Evolutionary conservation across 306 rosid species (phyloP), one percentile per base, ranked within the genome.

Genomic region (Glycine tomentella): DNA sequence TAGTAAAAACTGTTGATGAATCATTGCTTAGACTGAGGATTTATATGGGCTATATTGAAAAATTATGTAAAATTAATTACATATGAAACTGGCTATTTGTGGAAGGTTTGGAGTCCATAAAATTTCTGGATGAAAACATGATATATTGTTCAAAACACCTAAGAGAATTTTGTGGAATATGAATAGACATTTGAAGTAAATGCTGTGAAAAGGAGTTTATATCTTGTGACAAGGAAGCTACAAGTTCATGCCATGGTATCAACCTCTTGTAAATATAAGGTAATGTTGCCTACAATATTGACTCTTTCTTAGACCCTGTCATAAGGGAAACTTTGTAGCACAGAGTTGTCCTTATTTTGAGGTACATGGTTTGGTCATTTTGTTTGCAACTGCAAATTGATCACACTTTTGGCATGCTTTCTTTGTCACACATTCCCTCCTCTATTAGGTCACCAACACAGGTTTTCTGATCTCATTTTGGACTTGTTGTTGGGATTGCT

Each of bases 21-120:
- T 56, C 62, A 12, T 8, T 75, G 64, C 20, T 52, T 46, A 36
- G 34, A 46, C 14, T 57, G 64, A 15, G 13, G 50, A 36, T 15
- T 56, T 63, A 44, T 63, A 74, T 15, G 42, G 73, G 3, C 71
- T 76, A 9, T 77, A 53, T 70, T 53, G 74, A 70, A 51, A 52
- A 40, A 1, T 25, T 70, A 4, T 70, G 61, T 46, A 61, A 25
- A 64, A 71, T 62, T 50, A 51, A 33, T 62, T 25, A 31, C 69
- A 31, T 46, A 42, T 42, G 55, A 51, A 38, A 15, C 49, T 42
- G 8, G 46, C 46, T 42, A 8, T 42, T 42, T 42, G 49, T 69
- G 72, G 57, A 72, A 69, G 66, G 65, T 66, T 74, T 45, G 33
- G 53, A 33, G 53, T 65, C 52, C 31, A 20, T 40, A 4, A 40